Evolutionary conservation across 331 rosid genomes (phyloP).

Genomic region (Quercus tomentella): DNA sequence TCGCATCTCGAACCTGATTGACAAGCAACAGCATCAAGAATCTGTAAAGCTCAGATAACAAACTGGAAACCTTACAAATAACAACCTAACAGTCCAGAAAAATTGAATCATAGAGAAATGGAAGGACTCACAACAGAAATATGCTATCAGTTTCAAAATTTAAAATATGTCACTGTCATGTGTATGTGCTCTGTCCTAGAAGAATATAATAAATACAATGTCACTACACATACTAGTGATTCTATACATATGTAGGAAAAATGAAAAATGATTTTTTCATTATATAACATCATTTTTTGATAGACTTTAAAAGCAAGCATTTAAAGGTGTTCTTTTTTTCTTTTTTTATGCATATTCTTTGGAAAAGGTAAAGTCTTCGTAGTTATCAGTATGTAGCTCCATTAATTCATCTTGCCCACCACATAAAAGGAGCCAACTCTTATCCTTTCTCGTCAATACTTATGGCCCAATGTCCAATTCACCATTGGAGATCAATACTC

Average conservation of each 20-base stretch:
- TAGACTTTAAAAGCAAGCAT: not conserved
- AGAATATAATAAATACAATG: not conserved
- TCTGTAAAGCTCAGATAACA: not conserved
- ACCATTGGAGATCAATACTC: not conserved
- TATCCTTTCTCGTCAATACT: not conserved
- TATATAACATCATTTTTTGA: not conserved
- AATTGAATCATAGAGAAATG: not conserved
- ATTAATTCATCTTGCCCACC: not conserved
- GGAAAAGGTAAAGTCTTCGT: not conserved
- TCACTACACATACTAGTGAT: not conserved
- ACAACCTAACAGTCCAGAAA: not conserved
- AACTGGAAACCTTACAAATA: not conserved
- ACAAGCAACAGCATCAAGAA: constrained; percentile 12
- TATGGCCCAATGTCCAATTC: not conserved
- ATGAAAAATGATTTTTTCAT: not conserved
- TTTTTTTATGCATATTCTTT: not conserved
- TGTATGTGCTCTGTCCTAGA: not conserved
- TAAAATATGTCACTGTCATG: not conserved
- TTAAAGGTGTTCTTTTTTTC: not conserved
- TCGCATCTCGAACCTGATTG: constrained; percentile 78
- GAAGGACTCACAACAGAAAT: not conserved
- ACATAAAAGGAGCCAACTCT: not conserved
- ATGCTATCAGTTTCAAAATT: not conserved
- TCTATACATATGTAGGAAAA: not conserved
- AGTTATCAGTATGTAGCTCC: not conserved